phyloP scores from a whole-genome alignment of 352 stramenopile species.

The Globisporangium megalacanthum region DNA sequence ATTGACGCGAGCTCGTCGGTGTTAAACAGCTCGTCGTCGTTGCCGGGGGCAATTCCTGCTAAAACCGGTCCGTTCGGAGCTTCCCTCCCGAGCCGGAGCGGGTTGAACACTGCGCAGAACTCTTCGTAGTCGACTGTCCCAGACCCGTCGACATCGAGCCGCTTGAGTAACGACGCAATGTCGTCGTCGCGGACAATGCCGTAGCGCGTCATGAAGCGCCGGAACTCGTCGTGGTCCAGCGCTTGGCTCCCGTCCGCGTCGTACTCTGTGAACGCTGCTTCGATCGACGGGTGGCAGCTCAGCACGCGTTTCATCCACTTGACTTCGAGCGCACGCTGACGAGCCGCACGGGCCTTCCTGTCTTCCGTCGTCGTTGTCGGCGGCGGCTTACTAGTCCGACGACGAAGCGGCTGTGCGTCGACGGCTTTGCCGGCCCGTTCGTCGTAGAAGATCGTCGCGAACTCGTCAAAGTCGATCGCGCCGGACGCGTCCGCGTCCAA shows the following conservation, averaged over 20 bases:
- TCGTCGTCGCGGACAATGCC: slow-evolving; percentile 50
- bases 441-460: slow-evolving; percentile 56
- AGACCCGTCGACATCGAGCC: slow-evolving; percentile 43
- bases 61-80: slow-evolving; percentile 5
- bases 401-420: not conserved
- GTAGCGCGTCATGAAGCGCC: slow-evolving; percentile 65
- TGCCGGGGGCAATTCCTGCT: not conserved
- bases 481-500: slow-evolving; percentile 42
- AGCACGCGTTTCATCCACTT: slow-evolving; percentile 63
- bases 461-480: slow-evolving; percentile 59
- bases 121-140: slow-evolving; percentile 51
- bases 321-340: slow-evolving; percentile 41
- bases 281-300: slow-evolving; percentile 50
- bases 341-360: slow-evolving; percentile 21
- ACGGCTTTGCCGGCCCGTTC: not conserved
- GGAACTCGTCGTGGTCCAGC: slow-evolving; percentile 60
- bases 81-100: slow-evolving; percentile 20
- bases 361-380: slow-evolving; percentile 9
- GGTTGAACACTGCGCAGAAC: slow-evolving; percentile 55
- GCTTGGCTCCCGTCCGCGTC: slow-evolving; percentile 41
- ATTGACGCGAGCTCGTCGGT: slow-evolving; percentile 49
- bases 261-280: slow-evolving; percentile 61
- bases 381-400: no score
- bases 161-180: slow-evolving; percentile 38
- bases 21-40: slow-evolving; percentile 29